Evolutionary conservation across 305 asterid species (phyloP).

Genomic region (Fraxinus greggii): DNA sequence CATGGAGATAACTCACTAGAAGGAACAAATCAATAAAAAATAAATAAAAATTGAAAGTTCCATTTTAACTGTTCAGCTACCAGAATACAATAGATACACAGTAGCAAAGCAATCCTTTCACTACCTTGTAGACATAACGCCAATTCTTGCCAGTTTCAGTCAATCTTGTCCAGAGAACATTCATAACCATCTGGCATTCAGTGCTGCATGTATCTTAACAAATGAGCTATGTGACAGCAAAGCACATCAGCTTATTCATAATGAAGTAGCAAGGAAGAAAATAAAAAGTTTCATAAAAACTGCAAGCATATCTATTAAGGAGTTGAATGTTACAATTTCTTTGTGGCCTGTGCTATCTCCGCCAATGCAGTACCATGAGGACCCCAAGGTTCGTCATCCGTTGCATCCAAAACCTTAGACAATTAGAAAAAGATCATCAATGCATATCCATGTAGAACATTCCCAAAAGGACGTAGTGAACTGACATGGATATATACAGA

Average conservation of each 20-base stretch:
- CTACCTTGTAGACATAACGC: slow-evolving; percentile 95
- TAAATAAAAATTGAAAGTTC: not conserved
- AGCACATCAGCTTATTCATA: slow-evolving; percentile 21
- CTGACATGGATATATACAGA: not conserved
- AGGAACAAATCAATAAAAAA: not conserved
- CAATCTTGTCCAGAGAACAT: slow-evolving; percentile 92
- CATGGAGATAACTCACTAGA: not conserved
- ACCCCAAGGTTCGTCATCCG: slow-evolving; percentile 99
- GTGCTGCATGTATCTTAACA: slow-evolving; percentile 59
- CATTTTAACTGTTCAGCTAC: slow-evolving; percentile 12
- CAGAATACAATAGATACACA: not conserved
- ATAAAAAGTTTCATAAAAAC: slow-evolving; percentile 22
- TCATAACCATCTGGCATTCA: slow-evolving; percentile 89
- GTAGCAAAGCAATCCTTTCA: slow-evolving; percentile 13
- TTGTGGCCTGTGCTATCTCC: slow-evolving; percentile 94
- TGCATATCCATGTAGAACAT: not conserved
- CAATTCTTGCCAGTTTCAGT: slow-evolving; percentile 82
- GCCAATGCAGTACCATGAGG: slow-evolving; percentile 97
- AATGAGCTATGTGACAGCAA: slow-evolving; percentile 29
- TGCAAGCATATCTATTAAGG: slow-evolving; percentile 17
- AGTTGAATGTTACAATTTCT: slow-evolving; percentile 63
- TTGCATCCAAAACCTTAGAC: slow-evolving; percentile 85
- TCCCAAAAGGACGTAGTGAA: not conserved
- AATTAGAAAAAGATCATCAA: slow-evolving; percentile 22
- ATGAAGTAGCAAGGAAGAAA: slow-evolving; percentile 18